Percentiles rank a stretch among this genome's conserved stretches.
These are phyloP conservation scores for Spathaspora sp. DNA, from an alignment of 805 yeast species.

Conservation along the genomic window DNA sequence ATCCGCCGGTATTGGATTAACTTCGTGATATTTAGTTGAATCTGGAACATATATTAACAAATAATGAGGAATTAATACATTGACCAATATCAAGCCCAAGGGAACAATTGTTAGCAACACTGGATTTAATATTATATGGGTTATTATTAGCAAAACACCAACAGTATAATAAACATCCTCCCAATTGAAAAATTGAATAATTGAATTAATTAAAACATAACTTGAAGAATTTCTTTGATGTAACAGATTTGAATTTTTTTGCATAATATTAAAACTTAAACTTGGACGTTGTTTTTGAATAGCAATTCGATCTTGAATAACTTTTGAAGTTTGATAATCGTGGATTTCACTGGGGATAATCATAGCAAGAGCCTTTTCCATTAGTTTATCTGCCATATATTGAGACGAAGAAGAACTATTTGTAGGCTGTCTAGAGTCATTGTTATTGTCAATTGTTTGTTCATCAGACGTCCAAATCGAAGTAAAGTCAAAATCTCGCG, in stretches of 20 bases:
- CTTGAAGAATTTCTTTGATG: constrained; percentile 60
- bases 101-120: constrained; percentile 53
- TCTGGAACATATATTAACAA: constrained; percentile 63
- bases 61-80: constrained; percentile 68
- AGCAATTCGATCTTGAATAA: constrained; percentile 51
- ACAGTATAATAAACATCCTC: constrained; percentile 57
- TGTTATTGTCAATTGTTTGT: neutral
- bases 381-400: constrained; percentile 59
- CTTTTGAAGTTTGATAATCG: constrained; percentile 37
- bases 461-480: constrained; percentile 16
- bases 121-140: constrained; percentile 61
- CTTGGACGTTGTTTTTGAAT: constrained; percentile 65
- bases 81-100: constrained; percentile 46
- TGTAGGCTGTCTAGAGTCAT: neutral
- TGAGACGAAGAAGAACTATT: constrained; percentile 4
- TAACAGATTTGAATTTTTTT: constrained; percentile 60
- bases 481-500: constrained; percentile 14
- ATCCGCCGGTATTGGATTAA: constrained; percentile 40
- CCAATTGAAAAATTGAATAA: constrained; percentile 62
- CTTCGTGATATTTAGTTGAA: constrained; percentile 15
- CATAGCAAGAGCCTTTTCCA: constrained; percentile 69
- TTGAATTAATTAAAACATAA: constrained; percentile 57
- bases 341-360: constrained; percentile 59
- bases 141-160: constrained; percentile 46
- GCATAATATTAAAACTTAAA: constrained; percentile 65